Evolutionary conservation across 331 rosid genomes (phyloP).

Genomic region (Dryas integrifolia): DNA sequence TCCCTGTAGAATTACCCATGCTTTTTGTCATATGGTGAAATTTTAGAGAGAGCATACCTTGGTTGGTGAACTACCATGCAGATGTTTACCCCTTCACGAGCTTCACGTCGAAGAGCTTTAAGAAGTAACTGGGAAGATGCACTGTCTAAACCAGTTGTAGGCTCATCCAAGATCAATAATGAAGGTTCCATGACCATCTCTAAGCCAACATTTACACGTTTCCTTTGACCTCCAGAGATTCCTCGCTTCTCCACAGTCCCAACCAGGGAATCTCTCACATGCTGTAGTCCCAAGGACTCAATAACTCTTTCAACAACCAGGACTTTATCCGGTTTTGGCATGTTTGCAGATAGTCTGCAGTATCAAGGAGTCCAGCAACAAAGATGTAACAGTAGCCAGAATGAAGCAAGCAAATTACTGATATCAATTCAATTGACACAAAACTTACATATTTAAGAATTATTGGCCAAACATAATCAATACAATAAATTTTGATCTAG

Average conservation of each 20-base stretch:
- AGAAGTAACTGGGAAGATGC: conserved; percentile 69
- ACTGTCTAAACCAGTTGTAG: conserved; percentile 76
- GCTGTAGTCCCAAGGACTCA: conserved; percentile 67
- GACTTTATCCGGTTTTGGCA: conserved; percentile 81
- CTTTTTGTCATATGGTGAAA: neutral
- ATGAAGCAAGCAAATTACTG: conserved; percentile 4
- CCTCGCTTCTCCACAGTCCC: conserved; percentile 77
- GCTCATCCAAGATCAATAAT: conserved; percentile 72
- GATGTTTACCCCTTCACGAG: conserved; percentile 78
- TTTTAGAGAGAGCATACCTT: conserved; percentile 34
- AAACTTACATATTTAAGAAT: conserved; percentile 4
- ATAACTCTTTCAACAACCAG: conserved; percentile 76
- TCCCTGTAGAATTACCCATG: neutral
- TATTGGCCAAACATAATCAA: neutral
- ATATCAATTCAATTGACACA: conserved; percentile 8
- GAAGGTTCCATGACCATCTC: conserved; percentile 91
- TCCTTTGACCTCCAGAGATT: conserved; percentile 73
- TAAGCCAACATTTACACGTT: conserved; percentile 74
- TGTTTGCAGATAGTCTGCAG: conserved; percentile 56
- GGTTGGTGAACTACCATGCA: conserved; percentile 90
- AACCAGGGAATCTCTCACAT: conserved; percentile 70
- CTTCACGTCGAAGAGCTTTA: conserved; percentile 72
- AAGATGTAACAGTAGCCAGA: conserved; percentile 19
- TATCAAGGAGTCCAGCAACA: conserved; percentile 26
- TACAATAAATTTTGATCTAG: neutral